phyloP scores from a whole-genome alignment of 768 basidiomycete species.

The Podaxis pistillaris region DNA sequence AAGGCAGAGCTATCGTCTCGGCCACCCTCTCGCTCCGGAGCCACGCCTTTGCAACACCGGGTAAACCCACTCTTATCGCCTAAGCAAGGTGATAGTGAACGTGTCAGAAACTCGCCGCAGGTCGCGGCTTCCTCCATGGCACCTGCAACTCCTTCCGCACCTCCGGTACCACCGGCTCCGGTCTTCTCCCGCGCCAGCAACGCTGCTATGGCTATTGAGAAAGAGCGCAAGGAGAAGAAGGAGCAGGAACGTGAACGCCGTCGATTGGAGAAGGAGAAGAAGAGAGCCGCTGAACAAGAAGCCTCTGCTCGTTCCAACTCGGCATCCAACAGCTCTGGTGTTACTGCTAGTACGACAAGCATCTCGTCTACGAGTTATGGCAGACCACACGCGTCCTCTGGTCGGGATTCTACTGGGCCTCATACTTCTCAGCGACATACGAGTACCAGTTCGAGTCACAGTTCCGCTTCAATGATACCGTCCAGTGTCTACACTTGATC shows the following conservation, averaged over 20 bases:
- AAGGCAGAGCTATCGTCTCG: conserved; percentile 10
- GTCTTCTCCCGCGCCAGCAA: conserved; percentile 48
- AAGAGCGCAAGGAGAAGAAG: conserved; percentile 32
- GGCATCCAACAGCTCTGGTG: not conserved
- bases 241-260: conserved; percentile 25
- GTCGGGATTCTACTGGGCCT: conserved; percentile 1
- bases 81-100: conserved; percentile 5
- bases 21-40: conserved; percentile 23
- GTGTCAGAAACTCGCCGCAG: conserved; percentile 17
- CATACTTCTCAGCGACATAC: conserved; percentile 7
- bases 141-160: conserved; percentile 11
- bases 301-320: not conserved
- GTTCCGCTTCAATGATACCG: not conserved
- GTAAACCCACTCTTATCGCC: conserved; percentile 21
- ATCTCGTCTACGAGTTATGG: not conserved
- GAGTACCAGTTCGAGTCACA: not conserved
- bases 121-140: conserved; percentile 14
- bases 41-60: conserved; percentile 18
- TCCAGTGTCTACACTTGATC: conserved; percentile 12
- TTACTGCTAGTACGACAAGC: not conserved
- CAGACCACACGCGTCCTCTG: not conserved
- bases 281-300: conserved; percentile 25
- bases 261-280: conserved; percentile 28
- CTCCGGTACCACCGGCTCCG: conserved; percentile 4
- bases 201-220: conserved; percentile 53